These are phyloP conservation scores for Teratosphaeria gauchensis DNA, from an alignment of 2,329 filamentous ascomycete species.

Conservation along the genomic window DNA sequence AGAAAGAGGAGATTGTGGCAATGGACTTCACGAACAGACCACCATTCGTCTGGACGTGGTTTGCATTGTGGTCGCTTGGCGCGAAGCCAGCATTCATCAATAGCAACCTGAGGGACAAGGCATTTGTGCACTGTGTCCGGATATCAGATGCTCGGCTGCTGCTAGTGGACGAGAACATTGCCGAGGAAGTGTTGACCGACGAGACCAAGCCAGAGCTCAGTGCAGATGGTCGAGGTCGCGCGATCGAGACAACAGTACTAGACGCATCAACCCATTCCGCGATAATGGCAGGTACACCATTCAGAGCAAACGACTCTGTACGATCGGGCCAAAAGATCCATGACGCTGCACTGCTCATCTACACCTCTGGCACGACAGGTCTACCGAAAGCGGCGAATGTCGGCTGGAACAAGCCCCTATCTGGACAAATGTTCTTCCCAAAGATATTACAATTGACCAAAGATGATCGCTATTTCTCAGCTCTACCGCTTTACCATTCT, in stretches of 20 bases:
- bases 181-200: conserved; percentile 44
- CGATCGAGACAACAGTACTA: conserved; percentile 54
- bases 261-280: conserved; percentile 48
- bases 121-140: conserved; percentile 64
- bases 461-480: conserved; percentile 73
- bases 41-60: conserved; percentile 63
- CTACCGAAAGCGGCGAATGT: conserved; percentile 53
- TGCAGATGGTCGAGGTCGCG: conserved; percentile 31
- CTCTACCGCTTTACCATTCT: conserved; percentile 84
- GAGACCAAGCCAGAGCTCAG: conserved; percentile 39
- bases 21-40: conserved; percentile 74
- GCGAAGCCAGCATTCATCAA: conserved; percentile 81
- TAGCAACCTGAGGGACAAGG: conserved; percentile 65
- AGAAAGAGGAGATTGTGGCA: conserved; percentile 66
- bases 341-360: conserved; percentile 61
- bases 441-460: conserved; percentile 52
- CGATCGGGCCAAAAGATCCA: conserved; percentile 18
- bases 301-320: conserved; percentile 23
- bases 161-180: conserved; percentile 56
- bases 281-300: conserved; percentile 19
- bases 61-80: conserved; percentile 74
- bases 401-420: conserved; percentile 23
- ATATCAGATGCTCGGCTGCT: conserved; percentile 58
- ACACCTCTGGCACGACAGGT: conserved; percentile 44
- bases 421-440: conserved; percentile 16